Evolutionary conservation across 2,329 filamentous ascomycete genomes (phyloP), one percentile per base, ranked within the genome.

Genomic region (Colletotrichum sp.): DNA sequence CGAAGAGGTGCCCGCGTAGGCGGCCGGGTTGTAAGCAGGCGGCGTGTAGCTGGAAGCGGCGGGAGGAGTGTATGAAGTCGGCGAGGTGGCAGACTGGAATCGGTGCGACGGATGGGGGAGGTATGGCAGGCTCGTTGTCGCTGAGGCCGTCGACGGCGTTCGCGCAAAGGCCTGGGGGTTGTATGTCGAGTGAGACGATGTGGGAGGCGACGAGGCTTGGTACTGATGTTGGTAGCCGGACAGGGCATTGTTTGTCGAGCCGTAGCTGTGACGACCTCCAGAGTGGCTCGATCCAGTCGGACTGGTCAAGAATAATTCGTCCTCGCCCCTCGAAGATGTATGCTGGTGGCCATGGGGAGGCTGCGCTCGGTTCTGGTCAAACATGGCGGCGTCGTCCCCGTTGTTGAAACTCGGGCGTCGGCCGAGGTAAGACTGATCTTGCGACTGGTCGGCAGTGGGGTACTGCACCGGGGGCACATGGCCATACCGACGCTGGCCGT

Each of bases 331-430:
- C 44, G 80, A 77, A 39, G 75, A 80, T 26, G 77, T 71, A 81
- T 81, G 69, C 83, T 84, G 80, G 80, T 79, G 66, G 66, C 77
- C 69, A 8, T 68, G 75, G 67, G 39, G 39, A n/a, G 65, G 52
- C 34, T 78, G 77, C 30, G 44, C 64, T 24, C 48, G 62, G 59
- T 26, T 68, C 65, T 75, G 77, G 78, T 76, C 72, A 80, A 80
- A 77, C 66, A 76, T 91, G 65, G 87, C 85, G 64, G 89, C 87
- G 83, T 96, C 94, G 83, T 97, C 95, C 78, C 93, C 94, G 79
- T 90, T 92, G 83, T 95, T 93, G 86, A 95, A 96, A 86, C 94
- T 96, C 65, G 91, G 90, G 78, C 92, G 90, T 79, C 94, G 89
- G 59, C 82, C 82, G 8, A 86, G 84, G 78, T 87, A 86, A 59